Evolutionary conservation across 2,329 filamentous ascomycete species (phyloP), one percentile per base, ranked within the genome.

Genomic region (Scleromitrula shiraiana): DNA sequence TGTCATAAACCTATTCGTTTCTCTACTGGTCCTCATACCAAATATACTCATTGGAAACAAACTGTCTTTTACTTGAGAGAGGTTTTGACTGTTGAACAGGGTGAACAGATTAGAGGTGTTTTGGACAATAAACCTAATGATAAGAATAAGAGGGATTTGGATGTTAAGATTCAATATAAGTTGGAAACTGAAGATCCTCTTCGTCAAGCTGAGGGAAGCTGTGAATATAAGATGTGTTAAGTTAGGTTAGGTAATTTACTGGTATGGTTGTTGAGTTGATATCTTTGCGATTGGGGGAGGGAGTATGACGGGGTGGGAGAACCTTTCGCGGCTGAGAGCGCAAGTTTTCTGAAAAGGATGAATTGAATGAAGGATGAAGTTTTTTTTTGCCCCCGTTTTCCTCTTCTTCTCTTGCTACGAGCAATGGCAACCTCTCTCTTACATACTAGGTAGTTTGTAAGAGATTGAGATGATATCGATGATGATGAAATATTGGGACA

Each of bases 1-100:
- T 97, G 93, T 78, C 93, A 98, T 78, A 97, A 97, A 78, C 87
- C 89, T 26, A 89, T 98, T 65, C 81, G 83, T 64, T 98, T 98
- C 77, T 95, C 88, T 46, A 98, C 93, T 15, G 93, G 93, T 19
- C 93, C 93, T 23, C 93, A 97, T 71, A 94, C 91, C 61, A 97
- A 96, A 73, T 97, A 97, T 73, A 98, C 93, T 15, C 93, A 98
- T 77, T 98, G 93, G 93, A 98, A 98, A 75, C 93, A 98, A 75
- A 98, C 93, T 10, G 93, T 98, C 54, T 97, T 98, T 73, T 98
- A 98, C 72, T 76, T 98, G 55, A 81, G 86, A 63, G 90, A 98
- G 59, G 87, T 95, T 27, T 73, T 98, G 56, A 97, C 90, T 15
- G 89, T 95, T 30, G 84, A 95, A 68, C 77, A 88, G 63, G 88